Evolutionary conservation across 2,329 filamentous ascomycete genomes (phyloP), one percentile per base, ranked within the genome.

Genomic region (Tolypocladium tropicale): DNA sequence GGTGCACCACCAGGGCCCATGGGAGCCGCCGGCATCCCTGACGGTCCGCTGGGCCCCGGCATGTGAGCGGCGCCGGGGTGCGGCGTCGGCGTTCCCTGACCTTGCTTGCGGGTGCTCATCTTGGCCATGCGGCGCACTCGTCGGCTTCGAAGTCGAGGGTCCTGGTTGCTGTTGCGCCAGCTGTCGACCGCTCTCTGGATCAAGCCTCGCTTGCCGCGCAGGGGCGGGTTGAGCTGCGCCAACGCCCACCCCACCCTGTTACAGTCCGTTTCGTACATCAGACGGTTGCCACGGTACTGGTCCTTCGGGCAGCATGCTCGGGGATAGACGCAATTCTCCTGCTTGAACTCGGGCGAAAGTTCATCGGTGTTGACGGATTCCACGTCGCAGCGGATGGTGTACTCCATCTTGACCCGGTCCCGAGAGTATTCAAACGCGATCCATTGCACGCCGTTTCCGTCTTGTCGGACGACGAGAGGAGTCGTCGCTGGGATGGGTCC

Each of bases 201-300:
- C 58, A 99, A 79, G 9, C 94, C 94, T 64, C 94, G 84, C 79
- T 97, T 97, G 63, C 93, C 93, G 60, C 93, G 85, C 58, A 97
- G 80, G 57, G 89, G 88, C 9, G 91, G 86, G 71, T 99, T 99
- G 55, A 99, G 76, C 68, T 97, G 88, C 2, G 94, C 94, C 62
- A 99, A 75, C 14, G 93, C 93, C 94, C 94, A 99, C n/a, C 94
- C 94, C n/a, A 99, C 94, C 0, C 91, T 90, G 74, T 99, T 99
- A 80, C 94, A 99, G 75, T 99, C 94, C 18, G 90, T 96, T 77
- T 99, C 94, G 72, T 99, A 99, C 63, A 94, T 89, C 63, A 96
- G 76, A 18, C 94, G 87, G 71, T 99, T 99, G 59, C 94, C 94
- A 58, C 92, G 88, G 77, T 99, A 99, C 69, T 95, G 88, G 57